Evolutionary conservation across 257 asterid species (phyloP), one percentile per base, ranked within the genome.

Genomic region (Nyctanthes arbortristis): DNA sequence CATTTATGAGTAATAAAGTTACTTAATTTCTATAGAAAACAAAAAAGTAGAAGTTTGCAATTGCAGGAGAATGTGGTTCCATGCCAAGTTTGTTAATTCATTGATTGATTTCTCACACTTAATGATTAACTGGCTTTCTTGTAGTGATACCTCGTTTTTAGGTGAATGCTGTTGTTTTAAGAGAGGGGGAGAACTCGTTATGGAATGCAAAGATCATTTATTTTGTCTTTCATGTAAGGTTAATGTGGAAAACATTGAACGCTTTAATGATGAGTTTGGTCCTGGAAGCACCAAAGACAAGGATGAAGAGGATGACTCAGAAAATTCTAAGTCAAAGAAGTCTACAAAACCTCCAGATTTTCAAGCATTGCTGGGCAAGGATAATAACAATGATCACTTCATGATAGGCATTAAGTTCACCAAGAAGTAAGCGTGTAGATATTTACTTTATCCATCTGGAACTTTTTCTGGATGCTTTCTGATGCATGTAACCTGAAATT

Each of bases 401-500:
- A 82, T 87, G 96, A 65, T 93, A 33, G 97, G 96, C 71, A 31
- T 93, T 61, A 91, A 93, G 80, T 89, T 83, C 74, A 84, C 96
- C 72, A 78, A 71, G 73, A 86, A 91, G 99, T 93, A 81, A 68
- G 71, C 57, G 71, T 74, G 71, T 58, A 49, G 52, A 22, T 22
- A 32, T 73, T 65, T 55, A 28, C 67, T 76, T 55, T 28, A 54
- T 40, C 67, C 59, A 37, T 40, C 12, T 52, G 5, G 2, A 52
- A 52, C 1, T 22, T 22, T 52, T 22, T 6, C n/a, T 22, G 7
- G 30, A 52, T 52, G 27, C 57, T 18, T 5, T 52, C 31, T 22
- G 59, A 52, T 52, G 31, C 29, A 5, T 57, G 65, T 52, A 32
- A 76, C 70, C 74, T 49, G 37, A 65, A 34, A 35, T 68, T 68